phyloP scores from a whole-genome alignment of 1,139 yeast genomes.

The Diutina pseudorugosa region DNA sequence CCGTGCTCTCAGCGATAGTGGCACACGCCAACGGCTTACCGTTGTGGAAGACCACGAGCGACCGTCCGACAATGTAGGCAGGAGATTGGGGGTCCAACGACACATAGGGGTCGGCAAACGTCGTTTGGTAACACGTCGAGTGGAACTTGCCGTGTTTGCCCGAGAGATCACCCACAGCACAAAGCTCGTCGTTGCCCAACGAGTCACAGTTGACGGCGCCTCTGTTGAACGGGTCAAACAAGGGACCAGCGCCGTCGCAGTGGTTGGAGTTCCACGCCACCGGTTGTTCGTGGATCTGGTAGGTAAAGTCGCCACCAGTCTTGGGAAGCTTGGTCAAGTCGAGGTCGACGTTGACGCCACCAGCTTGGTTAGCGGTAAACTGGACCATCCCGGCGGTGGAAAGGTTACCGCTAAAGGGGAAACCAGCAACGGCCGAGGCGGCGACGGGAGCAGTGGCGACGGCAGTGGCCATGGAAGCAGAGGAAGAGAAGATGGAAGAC shows the following conservation, averaged over 20 bases:
- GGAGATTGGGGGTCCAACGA: slow-evolving; percentile 36
- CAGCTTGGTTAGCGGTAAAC: slow-evolving; percentile 33
- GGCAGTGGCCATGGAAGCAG: neutral
- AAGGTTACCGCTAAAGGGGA: slow-evolving; percentile 30
- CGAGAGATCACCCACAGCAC: slow-evolving; percentile 51
- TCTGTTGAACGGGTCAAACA: slow-evolving; percentile 43
- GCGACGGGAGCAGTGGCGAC: neutral
- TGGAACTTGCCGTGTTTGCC: slow-evolving; percentile 53
- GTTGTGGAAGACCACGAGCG: slow-evolving; percentile 40
- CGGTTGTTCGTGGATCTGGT: slow-evolving; percentile 43
- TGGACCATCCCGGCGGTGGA: slow-evolving; percentile 36
- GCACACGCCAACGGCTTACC: slow-evolving; percentile 50
- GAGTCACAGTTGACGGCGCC: slow-evolving; percentile 26
- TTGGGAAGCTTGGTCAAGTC: slow-evolving; percentile 47
- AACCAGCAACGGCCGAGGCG: slow-evolving; percentile 39
- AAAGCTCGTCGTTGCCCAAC: slow-evolving; percentile 37
- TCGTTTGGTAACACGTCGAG: slow-evolving; percentile 41
- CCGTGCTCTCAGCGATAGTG: slow-evolving; percentile 36
- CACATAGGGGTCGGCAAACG: slow-evolving; percentile 40
- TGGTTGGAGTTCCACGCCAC: slow-evolving; percentile 18
- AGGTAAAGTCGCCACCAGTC: slow-evolving; percentile 41
- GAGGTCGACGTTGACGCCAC: slow-evolving; percentile 42
- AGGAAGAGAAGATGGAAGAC: neutral
- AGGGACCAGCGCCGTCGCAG: slow-evolving; percentile 38
- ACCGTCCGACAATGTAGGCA: slow-evolving; percentile 38